phyloP scores from a whole-genome alignment of 768 basidiomycete species.

The Harrya chromipes region DNA sequence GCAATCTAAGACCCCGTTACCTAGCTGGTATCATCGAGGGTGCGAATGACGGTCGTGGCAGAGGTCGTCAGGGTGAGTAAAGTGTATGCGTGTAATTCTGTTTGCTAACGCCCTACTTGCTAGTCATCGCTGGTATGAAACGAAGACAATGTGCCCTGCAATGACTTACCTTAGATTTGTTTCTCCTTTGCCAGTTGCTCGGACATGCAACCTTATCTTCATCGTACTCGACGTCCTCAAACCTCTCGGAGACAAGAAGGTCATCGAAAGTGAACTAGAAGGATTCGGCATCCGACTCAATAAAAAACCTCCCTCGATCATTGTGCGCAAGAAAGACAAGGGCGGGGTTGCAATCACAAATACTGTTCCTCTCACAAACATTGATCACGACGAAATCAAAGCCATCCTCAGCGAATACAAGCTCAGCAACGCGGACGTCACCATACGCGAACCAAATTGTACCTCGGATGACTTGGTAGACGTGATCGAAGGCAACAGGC shows the following conservation, averaged over 20 bases:
- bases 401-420: constrained; percentile 92
- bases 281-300: constrained; percentile 98
- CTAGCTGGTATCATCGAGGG: constrained; percentile 97
- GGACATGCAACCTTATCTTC: constrained; percentile 98
- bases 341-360: constrained; percentile 93
- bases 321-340: constrained; percentile 83
- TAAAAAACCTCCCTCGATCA: constrained; percentile 87
- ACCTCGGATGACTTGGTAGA: constrained; percentile 97
- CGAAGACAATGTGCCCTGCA: constrained; percentile 5
- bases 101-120: constrained; percentile 3
- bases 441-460: constrained; percentile 88
- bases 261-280: constrained; percentile 92
- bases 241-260: constrained; percentile 91
- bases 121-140: constrained; percentile 74
- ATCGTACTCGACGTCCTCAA: constrained; percentile 98
- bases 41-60: constrained; percentile 91
- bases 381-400: constrained; percentile 95
- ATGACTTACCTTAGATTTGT: constrained; percentile 1
- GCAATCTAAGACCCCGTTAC: constrained; percentile 12
- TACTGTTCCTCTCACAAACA: constrained; percentile 93
- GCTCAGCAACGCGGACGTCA: constrained; percentile 84
- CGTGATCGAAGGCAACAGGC: constrained; percentile 94
- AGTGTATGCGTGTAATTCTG: constrained; percentile 15
- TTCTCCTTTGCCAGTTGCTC: constrained; percentile 61
- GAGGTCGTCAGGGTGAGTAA: constrained; percentile 86